Percentiles rank a stretch among this genome's conserved stretches.
These are phyloP conservation scores for Hericium rajendrae DNA, from an alignment of 768 basidiomycete species.

Conservation along the genomic window DNA sequence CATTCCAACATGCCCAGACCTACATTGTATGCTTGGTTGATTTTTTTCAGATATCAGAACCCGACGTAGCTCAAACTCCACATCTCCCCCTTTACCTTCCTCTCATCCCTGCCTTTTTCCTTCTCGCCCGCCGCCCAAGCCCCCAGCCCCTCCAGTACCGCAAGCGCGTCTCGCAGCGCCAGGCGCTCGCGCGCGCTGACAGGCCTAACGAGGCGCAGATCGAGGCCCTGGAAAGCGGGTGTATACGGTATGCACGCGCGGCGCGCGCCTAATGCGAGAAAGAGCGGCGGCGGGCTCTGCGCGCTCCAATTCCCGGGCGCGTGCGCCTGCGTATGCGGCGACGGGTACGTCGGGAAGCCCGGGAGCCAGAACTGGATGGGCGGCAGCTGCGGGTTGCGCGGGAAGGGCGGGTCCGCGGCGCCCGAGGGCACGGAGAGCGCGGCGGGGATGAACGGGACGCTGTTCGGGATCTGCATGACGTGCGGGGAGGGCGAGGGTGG, in stretches of 20 bases:
- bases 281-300: slow-evolving; percentile 8
- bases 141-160: slow-evolving; percentile 9
- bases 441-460: neutral
- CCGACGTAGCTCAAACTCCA: slow-evolving; percentile 16
- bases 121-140: slow-evolving; percentile 6
- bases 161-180: slow-evolving; percentile 10
- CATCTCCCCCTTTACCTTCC: slow-evolving; percentile 14
- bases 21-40: too few species aligned
- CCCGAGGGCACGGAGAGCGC: neutral
- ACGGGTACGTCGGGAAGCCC: slow-evolving; percentile 8
- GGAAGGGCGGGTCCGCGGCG: slow-evolving; percentile 2
- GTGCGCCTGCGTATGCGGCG: neutral
- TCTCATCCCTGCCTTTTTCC: slow-evolving; percentile 7
- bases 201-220: slow-evolving; percentile 11
- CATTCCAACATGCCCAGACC: too few species aligned
- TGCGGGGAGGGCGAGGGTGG: neutral
- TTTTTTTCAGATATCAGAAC: too few species aligned
- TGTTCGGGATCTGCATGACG: neutral
- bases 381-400: slow-evolving; percentile 8
- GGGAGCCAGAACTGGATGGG: slow-evolving; percentile 15
- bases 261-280: slow-evolving; percentile 10
- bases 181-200: slow-evolving; percentile 14
- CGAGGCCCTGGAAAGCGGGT: slow-evolving; percentile 13
- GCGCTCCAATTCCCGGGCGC: neutral
- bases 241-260: slow-evolving; percentile 14